A percentile compares a stretch with the other conserved stretches of the same genome.
phyloP scores from a whole-genome alignment of 768 basidiomycete genomes.

The Naganishia onofrii region DNA sequence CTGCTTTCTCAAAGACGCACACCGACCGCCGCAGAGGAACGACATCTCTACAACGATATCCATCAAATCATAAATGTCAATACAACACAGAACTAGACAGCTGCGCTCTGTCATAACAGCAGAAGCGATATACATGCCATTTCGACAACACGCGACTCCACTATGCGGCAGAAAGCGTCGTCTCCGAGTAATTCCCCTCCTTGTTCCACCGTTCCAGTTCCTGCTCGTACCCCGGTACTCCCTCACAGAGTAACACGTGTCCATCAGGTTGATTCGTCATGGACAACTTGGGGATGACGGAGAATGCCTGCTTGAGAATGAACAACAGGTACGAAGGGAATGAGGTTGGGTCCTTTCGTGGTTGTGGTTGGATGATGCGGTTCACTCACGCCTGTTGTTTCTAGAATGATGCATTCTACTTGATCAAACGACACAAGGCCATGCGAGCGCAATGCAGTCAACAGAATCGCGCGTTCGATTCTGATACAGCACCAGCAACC shows the following conservation, averaged over 20 bases:
- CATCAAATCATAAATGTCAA: too few relatives aligned
- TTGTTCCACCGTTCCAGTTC: background rate
- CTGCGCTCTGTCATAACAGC: too few relatives aligned
- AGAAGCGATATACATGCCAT: background rate
- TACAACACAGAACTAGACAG: too few relatives aligned
- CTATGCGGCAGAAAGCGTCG: background rate
- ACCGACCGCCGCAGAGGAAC: too few relatives aligned
- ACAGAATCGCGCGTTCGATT: conserved; percentile 6
- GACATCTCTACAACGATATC: too few relatives aligned
- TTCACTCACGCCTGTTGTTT: conserved; percentile 10
- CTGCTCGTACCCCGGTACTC: conserved; percentile 12
- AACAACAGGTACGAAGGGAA: background rate
- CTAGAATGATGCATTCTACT: conserved; percentile 17
- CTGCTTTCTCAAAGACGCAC: too few relatives aligned
- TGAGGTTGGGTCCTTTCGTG: too few relatives aligned
- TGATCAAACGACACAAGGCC: conserved; percentile 6
- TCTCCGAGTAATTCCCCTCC: background rate
- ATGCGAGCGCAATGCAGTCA: background rate
- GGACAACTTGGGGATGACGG: conserved; percentile 1
- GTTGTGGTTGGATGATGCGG: background rate
- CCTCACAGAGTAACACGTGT: conserved; percentile 1
- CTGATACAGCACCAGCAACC: too few relatives aligned
- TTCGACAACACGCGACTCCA: background rate
- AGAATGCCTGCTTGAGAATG: background rate
- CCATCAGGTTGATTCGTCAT: conserved; percentile 4